Percentiles rank a stretch among this genome's conserved stretches.
These are phyloP conservation scores for Penicillium daleae DNA, from an alignment of 495 filamentous ascomycete species.

Conservation along the genomic window DNA sequence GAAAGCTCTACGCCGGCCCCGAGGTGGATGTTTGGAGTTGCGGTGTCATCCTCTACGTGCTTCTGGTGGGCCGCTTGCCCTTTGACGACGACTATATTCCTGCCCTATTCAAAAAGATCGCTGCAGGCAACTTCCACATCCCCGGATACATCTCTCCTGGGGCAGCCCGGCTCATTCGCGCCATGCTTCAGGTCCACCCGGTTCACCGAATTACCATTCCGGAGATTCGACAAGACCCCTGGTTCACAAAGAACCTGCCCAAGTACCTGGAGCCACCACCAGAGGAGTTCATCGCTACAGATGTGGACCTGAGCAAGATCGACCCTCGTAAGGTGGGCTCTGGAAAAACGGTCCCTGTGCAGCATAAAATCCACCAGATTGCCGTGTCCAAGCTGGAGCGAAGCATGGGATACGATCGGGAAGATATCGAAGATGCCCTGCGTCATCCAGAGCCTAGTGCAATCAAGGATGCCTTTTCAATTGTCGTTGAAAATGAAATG, in stretches of 20 bases:
- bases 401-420: conserved; percentile 95
- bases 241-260: conserved; percentile 87
- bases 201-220: conserved; percentile 90
- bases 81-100: conserved; percentile 98
- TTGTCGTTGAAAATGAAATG: conserved; percentile 95
- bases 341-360: conserved; percentile 72
- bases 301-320: conserved; percentile 88
- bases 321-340: conserved; percentile 77
- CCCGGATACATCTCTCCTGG: conserved; percentile 86
- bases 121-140: conserved; percentile 85
- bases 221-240: conserved; percentile 92
- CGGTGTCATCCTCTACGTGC: conserved; percentile 95
- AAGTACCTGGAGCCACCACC: conserved; percentile 85
- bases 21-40: conserved; percentile 99
- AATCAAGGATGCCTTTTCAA: conserved; percentile 98
- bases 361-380: conserved; percentile 86
- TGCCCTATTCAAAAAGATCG: conserved; percentile 83
- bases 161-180: conserved; percentile 81
- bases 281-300: conserved; percentile 90
- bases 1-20: conserved; percentile 95
- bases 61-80: conserved; percentile 87
- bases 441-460: conserved; percentile 91
- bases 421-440: conserved; percentile 93
- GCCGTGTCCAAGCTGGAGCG: conserved; percentile 94
- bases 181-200: conserved; percentile 94